phyloP scores from a whole-genome alignment of 2,329 filamentous ascomycete species.

The Alternaria arborescens region DNA sequence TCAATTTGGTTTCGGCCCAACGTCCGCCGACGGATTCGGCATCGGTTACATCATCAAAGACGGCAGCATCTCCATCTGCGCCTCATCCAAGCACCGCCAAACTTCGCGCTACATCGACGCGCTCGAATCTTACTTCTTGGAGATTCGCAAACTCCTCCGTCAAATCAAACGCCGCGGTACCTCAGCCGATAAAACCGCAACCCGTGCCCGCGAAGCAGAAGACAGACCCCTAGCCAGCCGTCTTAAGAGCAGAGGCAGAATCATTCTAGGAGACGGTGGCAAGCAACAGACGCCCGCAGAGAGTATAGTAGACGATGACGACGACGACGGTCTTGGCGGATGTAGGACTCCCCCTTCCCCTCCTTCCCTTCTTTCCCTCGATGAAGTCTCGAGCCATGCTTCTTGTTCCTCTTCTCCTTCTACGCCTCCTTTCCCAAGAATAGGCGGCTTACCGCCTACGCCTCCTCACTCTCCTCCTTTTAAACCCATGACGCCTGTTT shows the following conservation, averaged over 20 bases:
- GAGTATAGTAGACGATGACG: slow-evolving; percentile 75
- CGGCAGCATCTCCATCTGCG: slow-evolving; percentile 87
- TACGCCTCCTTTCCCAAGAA: background rate
- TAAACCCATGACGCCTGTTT: slow-evolving; percentile 43
- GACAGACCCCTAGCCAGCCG: slow-evolving; percentile 58
- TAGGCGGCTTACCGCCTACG: slow-evolving; percentile 33
- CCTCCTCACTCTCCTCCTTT: slow-evolving; percentile 49
- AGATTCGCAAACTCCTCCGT: slow-evolving; percentile 84
- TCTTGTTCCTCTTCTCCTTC: slow-evolving; percentile 11
- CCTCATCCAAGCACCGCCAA: slow-evolving; percentile 91
- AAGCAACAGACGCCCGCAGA: slow-evolving; percentile 64
- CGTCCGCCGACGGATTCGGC: slow-evolving; percentile 91
- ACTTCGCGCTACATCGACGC: slow-evolving; percentile 90
- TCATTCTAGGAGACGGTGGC: slow-evolving; percentile 70
- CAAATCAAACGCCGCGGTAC: slow-evolving; percentile 68
- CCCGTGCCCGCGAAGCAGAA: slow-evolving; percentile 69
- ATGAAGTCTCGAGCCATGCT: slow-evolving; percentile 25
- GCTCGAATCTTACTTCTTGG: slow-evolving; percentile 87
- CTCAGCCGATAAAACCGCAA: slow-evolving; percentile 62
- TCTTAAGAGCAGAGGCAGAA: slow-evolving; percentile 75
- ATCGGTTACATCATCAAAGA: slow-evolving; percentile 99
- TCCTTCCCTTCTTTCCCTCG: slow-evolving; percentile 33
- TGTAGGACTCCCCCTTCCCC: slow-evolving; percentile 66
- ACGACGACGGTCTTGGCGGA: slow-evolving; percentile 89
- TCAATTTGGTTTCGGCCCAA: slow-evolving; percentile 96